Evolutionary conservation across 2,329 filamentous ascomycete species (phyloP).

Genomic region (Pseudocercospora eumusae): DNA sequence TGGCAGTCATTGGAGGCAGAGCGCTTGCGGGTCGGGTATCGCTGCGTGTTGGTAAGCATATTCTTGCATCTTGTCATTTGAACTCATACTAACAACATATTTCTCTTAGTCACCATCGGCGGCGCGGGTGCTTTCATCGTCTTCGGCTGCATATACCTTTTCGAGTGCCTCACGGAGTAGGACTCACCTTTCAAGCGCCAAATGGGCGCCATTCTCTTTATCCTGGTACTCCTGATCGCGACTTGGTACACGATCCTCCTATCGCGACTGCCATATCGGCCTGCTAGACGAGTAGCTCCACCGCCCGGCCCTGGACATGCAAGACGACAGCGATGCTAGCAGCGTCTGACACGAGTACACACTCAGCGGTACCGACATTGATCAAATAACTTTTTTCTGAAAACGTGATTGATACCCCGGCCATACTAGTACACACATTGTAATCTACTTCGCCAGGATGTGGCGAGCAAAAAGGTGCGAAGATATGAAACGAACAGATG

Average conservation of each 20-base stretch:
- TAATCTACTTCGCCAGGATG: neutral
- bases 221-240: neutral
- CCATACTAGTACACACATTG: neutral
- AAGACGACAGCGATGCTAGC: neutral
- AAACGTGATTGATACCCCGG: neutral
- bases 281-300: neutral
- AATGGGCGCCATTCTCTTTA: neutral
- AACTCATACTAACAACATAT: neutral
- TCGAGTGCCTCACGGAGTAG: slow-evolving; percentile 56
- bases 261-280: neutral
- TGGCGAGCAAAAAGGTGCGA: neutral
- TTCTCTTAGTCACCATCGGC: slow-evolving; percentile 75
- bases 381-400: neutral
- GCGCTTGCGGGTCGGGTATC: slow-evolving; percentile 93
- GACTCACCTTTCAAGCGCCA: neutral
- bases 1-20: slow-evolving; percentile 86
- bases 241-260: neutral
- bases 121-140: slow-evolving; percentile 86
- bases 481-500: neutral
- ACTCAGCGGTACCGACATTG: neutral
- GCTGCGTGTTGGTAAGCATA: slow-evolving; percentile 84
- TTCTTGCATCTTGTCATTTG: slow-evolving; percentile 5
- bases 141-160: slow-evolving; percentile 88
- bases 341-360: neutral
- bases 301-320: neutral